Conservation (phyloP, 352 stramenopile genomes). For the Stephanocyclus meneghinianus region DNA sequence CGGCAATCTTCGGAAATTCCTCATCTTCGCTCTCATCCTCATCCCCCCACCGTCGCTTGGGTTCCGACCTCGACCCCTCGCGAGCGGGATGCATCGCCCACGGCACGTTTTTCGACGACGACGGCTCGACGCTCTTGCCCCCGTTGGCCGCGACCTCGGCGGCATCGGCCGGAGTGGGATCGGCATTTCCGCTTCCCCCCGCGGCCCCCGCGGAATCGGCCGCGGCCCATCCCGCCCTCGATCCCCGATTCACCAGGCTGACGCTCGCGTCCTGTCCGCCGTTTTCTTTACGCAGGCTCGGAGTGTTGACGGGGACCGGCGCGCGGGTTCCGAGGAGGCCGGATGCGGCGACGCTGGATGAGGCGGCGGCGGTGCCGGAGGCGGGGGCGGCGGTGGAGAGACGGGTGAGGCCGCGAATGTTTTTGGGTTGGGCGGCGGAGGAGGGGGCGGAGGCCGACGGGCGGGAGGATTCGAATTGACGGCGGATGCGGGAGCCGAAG, state of each 20-base stretch:
- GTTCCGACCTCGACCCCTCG: neutral
- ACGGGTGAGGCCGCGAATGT: constrained; percentile 10
- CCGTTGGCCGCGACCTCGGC: neutral
- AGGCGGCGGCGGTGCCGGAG: too few species aligned
- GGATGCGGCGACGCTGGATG: neutral
- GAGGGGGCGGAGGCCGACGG: neutral
- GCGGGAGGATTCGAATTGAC: constrained; percentile 36
- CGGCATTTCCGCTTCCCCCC: neutral
- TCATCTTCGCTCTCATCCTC: constrained; percentile 29
- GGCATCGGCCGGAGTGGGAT: neutral
- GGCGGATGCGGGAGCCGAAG: constrained; percentile 33
- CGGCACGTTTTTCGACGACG: constrained; percentile 16
- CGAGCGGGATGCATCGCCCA: constrained; percentile 21
- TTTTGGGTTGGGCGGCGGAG: constrained; percentile 2
- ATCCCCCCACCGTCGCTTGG: constrained; percentile 16
- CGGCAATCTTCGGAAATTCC: constrained; percentile 11
- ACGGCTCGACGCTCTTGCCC: neutral
- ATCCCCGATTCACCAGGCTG: constrained; percentile 9
- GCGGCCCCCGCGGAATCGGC: neutral
- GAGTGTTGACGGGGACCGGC: constrained; percentile 10
- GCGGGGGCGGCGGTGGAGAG: neutral
- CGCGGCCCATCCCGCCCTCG: neutral
- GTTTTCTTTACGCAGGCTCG: constrained; percentile 14
- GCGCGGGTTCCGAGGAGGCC: neutral
- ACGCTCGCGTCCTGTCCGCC: constrained; percentile 16